Evolutionary conservation across 2,329 filamentous ascomycete genomes (phyloP).

Genomic region (Nemania sp.): DNA sequence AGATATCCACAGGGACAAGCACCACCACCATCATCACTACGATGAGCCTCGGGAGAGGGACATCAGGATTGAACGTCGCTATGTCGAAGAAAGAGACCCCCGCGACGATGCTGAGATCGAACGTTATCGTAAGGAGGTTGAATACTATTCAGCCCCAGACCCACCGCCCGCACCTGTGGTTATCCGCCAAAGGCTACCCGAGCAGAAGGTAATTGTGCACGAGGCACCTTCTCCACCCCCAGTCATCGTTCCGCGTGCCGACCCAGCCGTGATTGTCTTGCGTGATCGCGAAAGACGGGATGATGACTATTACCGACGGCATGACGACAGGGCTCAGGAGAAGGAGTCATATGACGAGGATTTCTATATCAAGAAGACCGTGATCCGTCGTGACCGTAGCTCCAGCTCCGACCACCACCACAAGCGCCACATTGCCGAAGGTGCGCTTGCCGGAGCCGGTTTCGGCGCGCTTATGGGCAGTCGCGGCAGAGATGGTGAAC

Average conservation of each 20-base stretch:
- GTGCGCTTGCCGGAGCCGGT: constrained; percentile 66
- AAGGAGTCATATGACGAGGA: constrained; percentile 49
- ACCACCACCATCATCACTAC: constrained; percentile 23
- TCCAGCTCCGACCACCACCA: constrained; percentile 52
- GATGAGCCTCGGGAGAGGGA: constrained; percentile 35
- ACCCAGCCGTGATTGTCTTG: constrained; percentile 50
- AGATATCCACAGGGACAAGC: constrained; percentile 40
- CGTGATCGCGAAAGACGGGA: constrained; percentile 44
- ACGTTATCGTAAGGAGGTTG: constrained; percentile 63
- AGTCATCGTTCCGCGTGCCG: constrained; percentile 52
- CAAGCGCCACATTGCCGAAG: constrained; percentile 63
- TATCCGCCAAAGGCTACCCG: constrained; percentile 58
- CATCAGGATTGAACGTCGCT: constrained; percentile 38
- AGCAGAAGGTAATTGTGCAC: constrained; percentile 64
- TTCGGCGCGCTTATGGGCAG: constrained; percentile 61
- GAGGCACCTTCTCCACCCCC: constrained; percentile 58
- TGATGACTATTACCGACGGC: constrained; percentile 22
- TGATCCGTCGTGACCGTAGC: constrained; percentile 56
- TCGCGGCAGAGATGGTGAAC: constrained; percentile 54
- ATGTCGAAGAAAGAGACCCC: constrained; percentile 33
- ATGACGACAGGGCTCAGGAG: constrained; percentile 45
- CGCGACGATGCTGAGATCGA: constrained; percentile 52
- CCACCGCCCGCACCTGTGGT: constrained; percentile 56
- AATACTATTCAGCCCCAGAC: constrained; percentile 60
- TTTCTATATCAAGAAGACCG: constrained; percentile 49